Conservation (phyloP, 2,329 filamentous ascomycete genomes). For the Ophiostoma sp. region DNA sequence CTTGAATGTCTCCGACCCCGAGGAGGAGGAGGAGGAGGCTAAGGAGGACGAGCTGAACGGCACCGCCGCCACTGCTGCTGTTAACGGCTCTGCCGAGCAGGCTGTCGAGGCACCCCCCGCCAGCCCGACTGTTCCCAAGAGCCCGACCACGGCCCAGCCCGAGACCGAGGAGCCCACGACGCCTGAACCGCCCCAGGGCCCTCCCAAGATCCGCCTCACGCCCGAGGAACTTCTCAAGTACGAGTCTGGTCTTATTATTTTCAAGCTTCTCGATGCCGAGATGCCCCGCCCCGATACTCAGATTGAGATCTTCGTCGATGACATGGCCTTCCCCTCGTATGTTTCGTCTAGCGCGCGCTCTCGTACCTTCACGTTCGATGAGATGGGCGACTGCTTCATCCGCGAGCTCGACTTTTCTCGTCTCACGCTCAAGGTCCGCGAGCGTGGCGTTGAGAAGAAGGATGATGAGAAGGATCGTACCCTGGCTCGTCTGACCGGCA, state of each 20-base stretch:
- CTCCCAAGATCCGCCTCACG: slow-evolving; percentile 71
- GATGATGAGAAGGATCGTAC: slow-evolving; percentile 63
- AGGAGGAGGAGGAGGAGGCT: slow-evolving; percentile 64
- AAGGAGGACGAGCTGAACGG: slow-evolving; percentile 33
- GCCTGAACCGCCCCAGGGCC: slow-evolving; percentile 43
- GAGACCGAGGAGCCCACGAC: slow-evolving; percentile 21
- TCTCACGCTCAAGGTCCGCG: slow-evolving; percentile 78
- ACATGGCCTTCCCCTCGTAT: slow-evolving; percentile 89
- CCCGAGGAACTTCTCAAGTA: slow-evolving; percentile 77
- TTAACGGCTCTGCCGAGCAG: slow-evolving; percentile 24
- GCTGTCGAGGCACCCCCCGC: slow-evolving; percentile 39
- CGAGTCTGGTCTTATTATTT: slow-evolving; percentile 88
- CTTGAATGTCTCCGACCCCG: slow-evolving; percentile 80
- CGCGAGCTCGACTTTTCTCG: slow-evolving; percentile 96
- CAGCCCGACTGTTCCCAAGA: slow-evolving; percentile 2
- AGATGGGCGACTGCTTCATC: slow-evolving; percentile 92
- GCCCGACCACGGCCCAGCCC: slow-evolving; percentile 10
- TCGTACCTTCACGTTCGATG: slow-evolving; percentile 69
- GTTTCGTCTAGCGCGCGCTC: slow-evolving; percentile 68
- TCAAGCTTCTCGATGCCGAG: slow-evolving; percentile 87
- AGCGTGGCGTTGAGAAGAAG: slow-evolving; percentile 64
- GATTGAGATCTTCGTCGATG: slow-evolving; percentile 87
- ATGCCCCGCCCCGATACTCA: slow-evolving; percentile 69
- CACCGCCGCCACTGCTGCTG: not conserved
- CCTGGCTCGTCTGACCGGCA: slow-evolving; percentile 75